Evolutionary conservation across 257 asterid genomes (phyloP), one percentile per base, ranked within the genome.

Genomic region (Solanum tacnaense): DNA sequence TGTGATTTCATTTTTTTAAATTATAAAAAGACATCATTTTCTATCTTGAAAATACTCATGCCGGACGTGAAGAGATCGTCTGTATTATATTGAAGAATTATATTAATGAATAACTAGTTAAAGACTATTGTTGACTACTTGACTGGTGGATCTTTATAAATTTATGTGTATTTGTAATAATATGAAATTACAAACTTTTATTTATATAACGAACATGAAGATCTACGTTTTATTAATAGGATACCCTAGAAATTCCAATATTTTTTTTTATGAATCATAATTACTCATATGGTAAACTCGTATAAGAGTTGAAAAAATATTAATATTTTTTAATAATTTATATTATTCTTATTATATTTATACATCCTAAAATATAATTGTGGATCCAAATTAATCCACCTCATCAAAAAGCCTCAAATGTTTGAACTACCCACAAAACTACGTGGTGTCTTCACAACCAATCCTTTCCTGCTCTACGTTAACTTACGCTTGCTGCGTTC

Each of bases 371-470:
- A 52, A 52, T 52, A 16, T 52, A 52, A 56, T 56, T 15, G 16
- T 29, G 27, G 68, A 31, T 46, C 41, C 18, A 81, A 27, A 46
- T 46, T 29, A 46, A 46, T 81, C 68, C 85, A 81, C 85, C 68
- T 81, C 85, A 46, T 81, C 41, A 29, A 13, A 29, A 16, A 46
- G 67, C 29, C 29, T 10, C 4, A 29, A 46, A 13, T 49, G 27
- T 27, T 81, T 6, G 10, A 81, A 46, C 41, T 46, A 46, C 41
- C 41, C n/a, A 81, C 18, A 27, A 0, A 46, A 46, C 1, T 67
- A 91, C 96, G 96, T 93, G 98, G 96, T 94, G 82, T 29, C 62
- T 85, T 74, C 31, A 88, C 91, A 56, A 86, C 92, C 98, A 90
- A 87, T 75, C n/a, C 65, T 32, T 23, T 13, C 38, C 35, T 25